Conservation (phyloP, 805 yeast species). For the Candida multigemmis region DNA sequence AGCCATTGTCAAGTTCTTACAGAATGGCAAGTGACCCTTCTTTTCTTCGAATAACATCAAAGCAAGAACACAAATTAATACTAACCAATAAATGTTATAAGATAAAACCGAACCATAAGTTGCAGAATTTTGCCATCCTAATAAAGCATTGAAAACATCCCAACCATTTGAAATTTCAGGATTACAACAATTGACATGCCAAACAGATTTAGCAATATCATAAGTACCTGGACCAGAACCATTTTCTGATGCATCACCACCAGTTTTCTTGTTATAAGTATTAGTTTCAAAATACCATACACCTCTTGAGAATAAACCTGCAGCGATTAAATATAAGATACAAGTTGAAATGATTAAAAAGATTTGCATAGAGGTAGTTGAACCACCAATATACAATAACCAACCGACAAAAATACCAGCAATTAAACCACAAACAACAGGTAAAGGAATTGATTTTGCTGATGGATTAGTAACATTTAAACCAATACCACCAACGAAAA, state of each 20-base stretch:
- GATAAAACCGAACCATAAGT: constrained; percentile 81
- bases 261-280: constrained; percentile 52
- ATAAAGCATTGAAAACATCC: constrained; percentile 86
- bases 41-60: constrained; percentile 79
- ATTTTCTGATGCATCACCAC: constrained; percentile 87
- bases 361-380: constrained; percentile 65
- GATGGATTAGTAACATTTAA: constrained; percentile 12
- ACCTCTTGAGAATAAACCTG: constrained; percentile 87
- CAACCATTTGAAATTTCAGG: constrained; percentile 86
- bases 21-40: constrained; percentile 71
- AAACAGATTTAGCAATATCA: constrained; percentile 66
- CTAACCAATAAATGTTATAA: constrained; percentile 80
- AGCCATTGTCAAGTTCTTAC: constrained; percentile 29
- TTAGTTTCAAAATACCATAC: constrained; percentile 78
- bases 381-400: constrained; percentile 69
- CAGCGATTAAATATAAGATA: constrained; percentile 75
- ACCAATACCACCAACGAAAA: constrained; percentile 38
- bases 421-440: constrained; percentile 76
- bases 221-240: constrained; percentile 93
- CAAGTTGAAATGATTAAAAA: constrained; percentile 81
- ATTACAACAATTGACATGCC: constrained; percentile 95
- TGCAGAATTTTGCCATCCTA: constrained; percentile 96
- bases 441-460: constrained; percentile 68
- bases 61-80: constrained; percentile 31
- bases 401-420: constrained; percentile 67